Percentiles rank a stretch among this genome's conserved stretches.
Conservation (phyloP, 108 stramenopile genomes). For the Cylindrotheca closterium region DNA sequence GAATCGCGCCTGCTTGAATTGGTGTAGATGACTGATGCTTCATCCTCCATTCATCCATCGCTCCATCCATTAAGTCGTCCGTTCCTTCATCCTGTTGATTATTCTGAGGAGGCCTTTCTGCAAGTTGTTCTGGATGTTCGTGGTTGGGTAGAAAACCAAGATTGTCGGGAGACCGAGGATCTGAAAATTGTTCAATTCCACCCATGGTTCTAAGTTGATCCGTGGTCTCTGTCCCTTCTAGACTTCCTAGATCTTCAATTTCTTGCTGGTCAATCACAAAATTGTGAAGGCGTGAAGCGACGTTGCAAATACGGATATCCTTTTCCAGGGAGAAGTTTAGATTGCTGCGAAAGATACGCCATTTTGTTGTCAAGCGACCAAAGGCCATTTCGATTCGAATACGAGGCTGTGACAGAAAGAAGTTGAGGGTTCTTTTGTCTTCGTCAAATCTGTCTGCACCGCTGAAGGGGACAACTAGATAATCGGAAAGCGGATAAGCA, state of each 20-base stretch:
- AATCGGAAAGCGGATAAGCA: no score
- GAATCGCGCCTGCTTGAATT: no score
- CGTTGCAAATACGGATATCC: background rate
- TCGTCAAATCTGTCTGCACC: conserved; percentile 13
- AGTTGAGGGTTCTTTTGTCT: conserved; percentile 26
- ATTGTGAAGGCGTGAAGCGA: background rate
- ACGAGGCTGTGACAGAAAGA: conserved; percentile 20
- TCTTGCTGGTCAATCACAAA: background rate
- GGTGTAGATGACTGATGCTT: no score
- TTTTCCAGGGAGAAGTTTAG: background rate
- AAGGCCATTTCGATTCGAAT: conserved; percentile 47
- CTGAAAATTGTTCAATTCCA: no score
- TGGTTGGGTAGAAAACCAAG: no score
- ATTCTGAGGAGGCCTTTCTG: no score
- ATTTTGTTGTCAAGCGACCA: conserved; percentile 26
- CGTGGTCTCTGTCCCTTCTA: background rate
- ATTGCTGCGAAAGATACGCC: conserved; percentile 10
- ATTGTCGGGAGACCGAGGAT: no score
- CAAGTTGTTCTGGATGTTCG: no score
- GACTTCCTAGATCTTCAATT: background rate
- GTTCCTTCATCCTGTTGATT: no score
- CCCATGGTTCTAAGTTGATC: no score
- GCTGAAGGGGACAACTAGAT: conserved; percentile 21
- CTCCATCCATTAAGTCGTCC: no score
- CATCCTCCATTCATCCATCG: no score